A percentile compares a stretch with the other conserved stretches of the same genome.
These are phyloP conservation scores for Mycosphaerella sp. DNA, from an alignment of 2,329 filamentous ascomycete species.

Conservation along the genomic window DNA sequence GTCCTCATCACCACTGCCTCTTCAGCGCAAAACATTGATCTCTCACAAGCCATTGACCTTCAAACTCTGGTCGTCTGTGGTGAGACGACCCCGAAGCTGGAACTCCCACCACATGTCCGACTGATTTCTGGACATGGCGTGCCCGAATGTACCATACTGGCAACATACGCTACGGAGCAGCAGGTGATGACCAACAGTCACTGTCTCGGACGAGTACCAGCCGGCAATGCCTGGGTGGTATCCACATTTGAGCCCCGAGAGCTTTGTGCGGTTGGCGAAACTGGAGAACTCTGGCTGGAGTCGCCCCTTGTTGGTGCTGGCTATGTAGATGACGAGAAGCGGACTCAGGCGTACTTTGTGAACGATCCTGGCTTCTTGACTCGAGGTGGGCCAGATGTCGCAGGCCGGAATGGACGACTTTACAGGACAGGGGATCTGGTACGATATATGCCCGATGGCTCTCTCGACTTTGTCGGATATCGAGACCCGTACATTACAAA, in stretches of 20 bases:
- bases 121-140: slow-evolving; percentile 42
- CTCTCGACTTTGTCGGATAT: slow-evolving; percentile 57
- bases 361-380: slow-evolving; percentile 24
- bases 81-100: slow-evolving; percentile 36
- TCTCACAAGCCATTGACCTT: slow-evolving; percentile 4
- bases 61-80: slow-evolving; percentile 24
- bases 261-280: slow-evolving; percentile 38
- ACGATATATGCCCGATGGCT: slow-evolving; percentile 47
- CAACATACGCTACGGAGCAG: slow-evolving; percentile 1
- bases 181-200: slow-evolving; percentile 26
- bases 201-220: slow-evolving; percentile 22
- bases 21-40: slow-evolving; percentile 35
- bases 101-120: slow-evolving; percentile 35
- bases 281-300: slow-evolving; percentile 46
- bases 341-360: slow-evolving; percentile 32
- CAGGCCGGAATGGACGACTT: slow-evolving; percentile 41
- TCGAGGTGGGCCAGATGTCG: neutral
- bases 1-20: slow-evolving; percentile 53
- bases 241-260: slow-evolving; percentile 22
- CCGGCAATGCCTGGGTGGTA: slow-evolving; percentile 28
- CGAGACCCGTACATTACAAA: slow-evolving; percentile 67
- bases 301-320: slow-evolving; percentile 42
- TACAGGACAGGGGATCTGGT: slow-evolving; percentile 59
- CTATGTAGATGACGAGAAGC: slow-evolving; percentile 35
- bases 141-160: slow-evolving; percentile 30